These are phyloP conservation scores for Geotrichum bryndzae DNA, from an alignment of 1,139 yeast species.

Conservation along the genomic window DNA sequence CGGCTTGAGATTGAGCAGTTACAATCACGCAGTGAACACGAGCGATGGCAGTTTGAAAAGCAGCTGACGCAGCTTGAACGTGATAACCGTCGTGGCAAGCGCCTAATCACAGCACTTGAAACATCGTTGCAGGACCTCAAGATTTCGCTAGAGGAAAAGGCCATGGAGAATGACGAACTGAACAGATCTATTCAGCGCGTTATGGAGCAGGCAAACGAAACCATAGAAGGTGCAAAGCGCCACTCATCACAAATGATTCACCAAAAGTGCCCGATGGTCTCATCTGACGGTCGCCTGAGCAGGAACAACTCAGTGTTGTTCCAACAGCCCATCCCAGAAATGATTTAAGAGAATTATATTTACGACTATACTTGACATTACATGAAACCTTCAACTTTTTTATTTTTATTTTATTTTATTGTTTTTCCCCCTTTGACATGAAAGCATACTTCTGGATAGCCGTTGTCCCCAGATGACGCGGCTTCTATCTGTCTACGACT, in stretches of 20 bases:
- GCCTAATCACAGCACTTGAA: constrained; percentile 28
- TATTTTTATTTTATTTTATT: no score
- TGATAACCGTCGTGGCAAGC: constrained; percentile 27
- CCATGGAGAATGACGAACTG: constrained; percentile 37
- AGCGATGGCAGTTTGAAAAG: constrained; percentile 22
- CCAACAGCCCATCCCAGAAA: neutral
- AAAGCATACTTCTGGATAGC: neutral
- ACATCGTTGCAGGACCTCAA: constrained; percentile 34
- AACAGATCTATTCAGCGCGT: constrained; percentile 31
- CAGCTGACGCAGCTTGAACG: constrained; percentile 28
- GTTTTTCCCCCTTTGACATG: neutral
- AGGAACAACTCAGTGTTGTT: neutral
- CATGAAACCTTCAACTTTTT: neutral
- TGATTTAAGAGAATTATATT: neutral
- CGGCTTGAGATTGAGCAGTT: constrained; percentile 1
- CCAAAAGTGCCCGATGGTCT: neutral
- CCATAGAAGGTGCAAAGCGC: constrained; percentile 33
- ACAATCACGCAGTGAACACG: constrained; percentile 15
- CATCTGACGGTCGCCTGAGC: neutral
- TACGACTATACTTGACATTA: neutral
- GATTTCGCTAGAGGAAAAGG: constrained; percentile 35
- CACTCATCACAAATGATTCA: neutral
- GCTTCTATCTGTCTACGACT: neutral
- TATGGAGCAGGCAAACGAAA: constrained; percentile 34
- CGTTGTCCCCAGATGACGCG: neutral